phyloP scores from a whole-genome alignment of 108 stramenopile genomes.

The Nitzschia sp. region DNA sequence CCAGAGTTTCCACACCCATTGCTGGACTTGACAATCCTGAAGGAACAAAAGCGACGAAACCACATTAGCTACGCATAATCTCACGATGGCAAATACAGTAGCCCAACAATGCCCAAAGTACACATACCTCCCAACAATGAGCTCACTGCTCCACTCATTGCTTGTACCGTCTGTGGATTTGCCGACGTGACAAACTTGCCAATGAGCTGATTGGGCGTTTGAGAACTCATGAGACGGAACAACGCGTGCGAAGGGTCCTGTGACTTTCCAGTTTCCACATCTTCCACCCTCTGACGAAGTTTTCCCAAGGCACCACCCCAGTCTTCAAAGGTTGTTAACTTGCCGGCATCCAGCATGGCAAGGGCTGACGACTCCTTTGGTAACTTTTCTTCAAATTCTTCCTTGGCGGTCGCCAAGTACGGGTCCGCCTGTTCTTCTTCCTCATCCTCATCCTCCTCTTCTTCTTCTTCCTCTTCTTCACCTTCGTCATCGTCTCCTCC shows the following conservation, averaged over 20 bases:
- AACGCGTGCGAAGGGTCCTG: constrained; percentile 67
- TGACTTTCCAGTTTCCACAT: constrained; percentile 65
- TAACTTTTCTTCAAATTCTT: constrained; percentile 21
- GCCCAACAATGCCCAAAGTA: not conserved
- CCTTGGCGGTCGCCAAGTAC: constrained; percentile 12
- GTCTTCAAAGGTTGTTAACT: constrained; percentile 44
- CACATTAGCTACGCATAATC: too few species aligned
- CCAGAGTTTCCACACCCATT: constrained; percentile 67
- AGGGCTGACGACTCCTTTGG: not conserved
- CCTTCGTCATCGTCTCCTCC: not conserved
- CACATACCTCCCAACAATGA: constrained; percentile 64
- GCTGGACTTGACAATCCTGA: constrained; percentile 62
- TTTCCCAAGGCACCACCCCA: constrained; percentile 81
- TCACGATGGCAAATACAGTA: too few species aligned
- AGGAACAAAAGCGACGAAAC: not conserved
- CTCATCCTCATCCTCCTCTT: constrained; percentile 23
- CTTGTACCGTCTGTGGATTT: constrained; percentile 78
- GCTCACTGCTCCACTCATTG: constrained; percentile 78
- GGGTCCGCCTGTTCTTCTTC: constrained; percentile 33
- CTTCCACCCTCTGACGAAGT: constrained; percentile 61
- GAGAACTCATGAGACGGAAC: constrained; percentile 67
- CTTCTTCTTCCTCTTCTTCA: not conserved
- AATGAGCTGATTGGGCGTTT: constrained; percentile 78
- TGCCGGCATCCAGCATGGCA: constrained; percentile 2
- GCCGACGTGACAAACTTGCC: constrained; percentile 68